Evolutionary conservation across 1,139 yeast species (phyloP).

Genomic region (Nakaseomyces sp.): DNA sequence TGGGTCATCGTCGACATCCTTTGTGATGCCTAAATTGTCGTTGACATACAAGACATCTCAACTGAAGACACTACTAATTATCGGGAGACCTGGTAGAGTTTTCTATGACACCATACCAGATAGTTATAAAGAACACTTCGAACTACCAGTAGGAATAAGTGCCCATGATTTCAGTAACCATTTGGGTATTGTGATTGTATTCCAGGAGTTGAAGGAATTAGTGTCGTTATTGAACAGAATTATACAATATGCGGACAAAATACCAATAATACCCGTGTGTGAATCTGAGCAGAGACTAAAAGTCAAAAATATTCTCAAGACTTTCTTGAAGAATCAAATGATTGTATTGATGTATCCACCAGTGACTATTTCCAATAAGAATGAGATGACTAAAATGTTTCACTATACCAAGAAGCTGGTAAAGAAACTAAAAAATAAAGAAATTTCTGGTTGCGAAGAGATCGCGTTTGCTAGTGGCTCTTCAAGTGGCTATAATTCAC

Average conservation of each 20-base stretch:
- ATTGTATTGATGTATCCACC: slow-evolving; percentile 23
- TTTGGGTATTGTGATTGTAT: slow-evolving; percentile 22
- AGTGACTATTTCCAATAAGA: slow-evolving; percentile 18
- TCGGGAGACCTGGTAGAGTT: slow-evolving; percentile 22
- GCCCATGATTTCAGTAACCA: slow-evolving; percentile 15
- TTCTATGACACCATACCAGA: slow-evolving; percentile 23
- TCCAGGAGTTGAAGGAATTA: slow-evolving; percentile 23
- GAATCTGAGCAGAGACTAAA: slow-evolving; percentile 24
- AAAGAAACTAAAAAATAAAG: background rate
- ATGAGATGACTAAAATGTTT: slow-evolving; percentile 19
- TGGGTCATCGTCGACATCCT: slow-evolving; percentile 26
- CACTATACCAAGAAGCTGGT: slow-evolving; percentile 10
- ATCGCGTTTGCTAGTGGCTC: slow-evolving; percentile 9
- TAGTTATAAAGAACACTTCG: slow-evolving; percentile 19
- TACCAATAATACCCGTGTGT: slow-evolving; percentile 23
- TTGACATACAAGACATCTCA: slow-evolving; percentile 12
- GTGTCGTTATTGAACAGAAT: slow-evolving; percentile 20
- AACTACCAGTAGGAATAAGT: slow-evolving; percentile 15
- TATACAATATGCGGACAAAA: slow-evolving; percentile 15
- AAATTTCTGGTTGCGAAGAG: background rate
- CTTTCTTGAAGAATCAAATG: slow-evolving; percentile 16
- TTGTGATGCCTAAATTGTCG: slow-evolving; percentile 30
- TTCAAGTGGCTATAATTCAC: slow-evolving; percentile 11
- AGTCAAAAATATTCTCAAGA: slow-evolving; percentile 19
- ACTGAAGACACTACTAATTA: slow-evolving; percentile 13